Base-by-base conservation (phyloP, 2,329 filamentous ascomycete genomes). In the Colletotrichum chrysophilum region DNA sequence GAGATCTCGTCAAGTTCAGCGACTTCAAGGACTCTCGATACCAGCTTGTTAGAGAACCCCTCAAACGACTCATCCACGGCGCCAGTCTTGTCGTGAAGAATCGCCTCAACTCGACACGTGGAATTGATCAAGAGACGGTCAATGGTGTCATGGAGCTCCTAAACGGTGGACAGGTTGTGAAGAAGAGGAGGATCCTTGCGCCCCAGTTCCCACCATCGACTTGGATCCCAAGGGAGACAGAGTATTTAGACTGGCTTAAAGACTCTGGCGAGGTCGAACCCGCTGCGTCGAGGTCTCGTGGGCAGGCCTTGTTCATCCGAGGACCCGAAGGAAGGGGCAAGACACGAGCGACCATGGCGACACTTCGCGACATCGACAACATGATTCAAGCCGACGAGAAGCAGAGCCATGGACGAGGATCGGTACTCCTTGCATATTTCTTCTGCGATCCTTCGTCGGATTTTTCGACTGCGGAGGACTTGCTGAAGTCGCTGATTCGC, bases 251-350 rank as follows among this genome's bases (percentile, higher is more conserved):
- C 6, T 87, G 85, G 85, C 55, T 86, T 4, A 77, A 78, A 2
- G 80, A 82, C 21, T 66, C 66, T 8, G 66, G 68, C 1, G 74
- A 74, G 4, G 26, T 58, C 3, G 55, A 78, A 1, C 68, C 28
- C 32, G 38, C 18, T 55, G 73, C 10, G 66, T 68, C 65, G 34
- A 32, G 14, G 24, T 30, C 38, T 18, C 73, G 71, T 26, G 80
- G 79, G 5, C 84, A 86, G 71, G 85, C 79, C 18, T 68, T 87
- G 2, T 87, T 85, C 83, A 79, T 87, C 16, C 81, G 84, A 13
- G 86, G 85, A 4, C 85, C 82, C 3, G 84, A 87, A 69, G 86
- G 86, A 5, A 81, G 85, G 69, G 86, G 86, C 6, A 87, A 87
- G 74, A 86, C 85, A 0, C 85, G 84, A 32, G 86, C 85, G 0